These are phyloP conservation scores for Tetrapisispora iriomotensis DNA, from an alignment of 805 yeast genomes.

Conservation along the genomic window DNA sequence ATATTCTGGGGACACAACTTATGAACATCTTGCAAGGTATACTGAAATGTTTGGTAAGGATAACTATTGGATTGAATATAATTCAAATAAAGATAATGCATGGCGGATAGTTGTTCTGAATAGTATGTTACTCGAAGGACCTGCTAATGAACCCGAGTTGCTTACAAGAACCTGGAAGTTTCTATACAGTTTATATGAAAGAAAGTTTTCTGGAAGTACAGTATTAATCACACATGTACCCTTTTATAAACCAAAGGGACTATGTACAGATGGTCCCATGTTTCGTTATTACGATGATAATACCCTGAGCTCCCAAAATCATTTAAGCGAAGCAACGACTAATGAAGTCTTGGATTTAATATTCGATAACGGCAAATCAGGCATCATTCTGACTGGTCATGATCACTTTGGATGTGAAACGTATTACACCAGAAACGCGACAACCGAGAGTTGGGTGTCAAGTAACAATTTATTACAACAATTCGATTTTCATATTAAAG, in stretches of 20 bases:
- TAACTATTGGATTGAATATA: constrained; percentile 70
- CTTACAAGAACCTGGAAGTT: constrained; percentile 63
- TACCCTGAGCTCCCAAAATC: constrained; percentile 75
- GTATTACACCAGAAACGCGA: constrained; percentile 41
- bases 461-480: constrained; percentile 14
- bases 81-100: constrained; percentile 52
- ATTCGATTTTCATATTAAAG: constrained; percentile 38
- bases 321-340: constrained; percentile 55
- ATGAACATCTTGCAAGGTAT: constrained; percentile 81
- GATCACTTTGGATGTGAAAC: constrained; percentile 92
- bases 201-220: constrained; percentile 65
- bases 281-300: constrained; percentile 47
- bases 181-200: constrained; percentile 45
- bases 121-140: constrained; percentile 79
- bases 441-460: constrained; percentile 41
- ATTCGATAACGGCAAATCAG: constrained; percentile 58
- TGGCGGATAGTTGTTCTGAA: constrained; percentile 87
- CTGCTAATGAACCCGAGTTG: constrained; percentile 69
- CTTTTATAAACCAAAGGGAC: constrained; percentile 67
- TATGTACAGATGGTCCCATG: constrained; percentile 82
- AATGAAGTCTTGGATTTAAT: constrained; percentile 61
- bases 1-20: constrained; percentile 87
- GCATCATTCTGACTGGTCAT: constrained; percentile 85
- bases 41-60: constrained; percentile 68
- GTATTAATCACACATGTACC: constrained; percentile 85